Conservation (phyloP, 441 rosid genomes). For the Eutrema salsugineum region DNA sequence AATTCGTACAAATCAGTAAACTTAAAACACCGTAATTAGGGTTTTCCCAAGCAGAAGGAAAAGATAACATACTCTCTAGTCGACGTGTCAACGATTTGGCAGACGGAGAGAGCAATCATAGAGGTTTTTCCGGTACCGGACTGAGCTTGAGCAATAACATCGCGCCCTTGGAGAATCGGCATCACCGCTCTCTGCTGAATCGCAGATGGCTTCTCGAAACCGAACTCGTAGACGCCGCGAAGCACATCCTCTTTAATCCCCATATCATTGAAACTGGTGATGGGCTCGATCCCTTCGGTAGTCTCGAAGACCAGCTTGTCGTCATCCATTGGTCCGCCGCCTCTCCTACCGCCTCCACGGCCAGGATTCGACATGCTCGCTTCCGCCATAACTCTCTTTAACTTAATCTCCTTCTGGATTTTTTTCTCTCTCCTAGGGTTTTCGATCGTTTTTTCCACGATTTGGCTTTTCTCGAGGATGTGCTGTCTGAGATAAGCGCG, state of each 20-base stretch:
- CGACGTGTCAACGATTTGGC: constrained; percentile 73
- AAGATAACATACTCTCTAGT: constrained; percentile 53
- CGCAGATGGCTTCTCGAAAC: constrained; percentile 92
- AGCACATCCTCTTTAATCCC: constrained; percentile 75
- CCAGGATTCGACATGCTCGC: constrained; percentile 28
- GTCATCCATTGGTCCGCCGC: constrained; percentile 48
- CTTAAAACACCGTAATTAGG: neutral
- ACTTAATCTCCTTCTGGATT: neutral
- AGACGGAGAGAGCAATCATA: constrained; percentile 89
- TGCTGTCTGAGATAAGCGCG: constrained; percentile 19
- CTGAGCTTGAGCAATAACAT: constrained; percentile 95
- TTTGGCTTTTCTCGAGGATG: neutral
- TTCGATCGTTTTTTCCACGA: constrained; percentile 10
- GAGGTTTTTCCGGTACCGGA: constrained; percentile 97
- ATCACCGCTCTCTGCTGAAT: constrained; percentile 93
- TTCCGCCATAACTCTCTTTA: constrained; percentile 34
- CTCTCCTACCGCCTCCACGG: constrained; percentile 41
- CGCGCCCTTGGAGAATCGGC: constrained; percentile 88
- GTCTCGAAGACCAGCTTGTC: constrained; percentile 91
- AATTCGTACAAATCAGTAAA: neutral
- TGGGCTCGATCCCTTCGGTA: constrained; percentile 82
- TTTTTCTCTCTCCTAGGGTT: constrained; percentile 32
- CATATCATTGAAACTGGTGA: constrained; percentile 81
- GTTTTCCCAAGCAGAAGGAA: neutral
- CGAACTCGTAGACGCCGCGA: constrained; percentile 86